These are phyloP conservation scores for Passiflora organensis DNA, from an alignment of 345 rosid species.

Conservation along the genomic window DNA sequence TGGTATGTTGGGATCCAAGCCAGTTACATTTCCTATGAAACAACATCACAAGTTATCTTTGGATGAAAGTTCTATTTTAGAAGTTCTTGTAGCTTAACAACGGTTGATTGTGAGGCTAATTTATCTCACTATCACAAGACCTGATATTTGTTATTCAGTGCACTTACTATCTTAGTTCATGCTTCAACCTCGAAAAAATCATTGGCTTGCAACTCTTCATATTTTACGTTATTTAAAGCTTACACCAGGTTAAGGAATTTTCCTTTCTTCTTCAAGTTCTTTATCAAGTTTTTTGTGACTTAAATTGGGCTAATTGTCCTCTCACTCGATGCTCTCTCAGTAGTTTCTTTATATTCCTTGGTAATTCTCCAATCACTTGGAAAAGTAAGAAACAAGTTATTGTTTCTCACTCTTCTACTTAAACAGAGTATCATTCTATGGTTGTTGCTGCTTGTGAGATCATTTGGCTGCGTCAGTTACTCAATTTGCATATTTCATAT, in stretches of 20 bases:
- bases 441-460: neutral
- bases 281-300: neutral
- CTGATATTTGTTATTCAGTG: too few relatives aligned
- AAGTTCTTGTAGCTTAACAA: too few relatives aligned
- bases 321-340: neutral
- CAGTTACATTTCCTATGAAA: too few relatives aligned
- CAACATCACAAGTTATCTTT: too few relatives aligned
- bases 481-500: neutral
- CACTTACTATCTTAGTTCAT: too few relatives aligned
- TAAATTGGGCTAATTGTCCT: neutral
- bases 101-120: too few relatives aligned
- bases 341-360: neutral
- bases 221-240: neutral
- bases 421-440: neutral
- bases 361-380: neutral
- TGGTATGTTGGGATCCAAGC: too few relatives aligned
- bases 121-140: too few relatives aligned
- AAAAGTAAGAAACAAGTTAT: conserved; percentile 6
- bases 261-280: neutral
- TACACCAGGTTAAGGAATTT: neutral
- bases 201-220: neutral
- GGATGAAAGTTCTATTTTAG: too few relatives aligned
- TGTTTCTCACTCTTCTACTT: neutral
- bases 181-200: neutral
- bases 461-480: neutral